phyloP scores from a whole-genome alignment of 352 stramenopile genomes.

The Pythium rishiriense region DNA sequence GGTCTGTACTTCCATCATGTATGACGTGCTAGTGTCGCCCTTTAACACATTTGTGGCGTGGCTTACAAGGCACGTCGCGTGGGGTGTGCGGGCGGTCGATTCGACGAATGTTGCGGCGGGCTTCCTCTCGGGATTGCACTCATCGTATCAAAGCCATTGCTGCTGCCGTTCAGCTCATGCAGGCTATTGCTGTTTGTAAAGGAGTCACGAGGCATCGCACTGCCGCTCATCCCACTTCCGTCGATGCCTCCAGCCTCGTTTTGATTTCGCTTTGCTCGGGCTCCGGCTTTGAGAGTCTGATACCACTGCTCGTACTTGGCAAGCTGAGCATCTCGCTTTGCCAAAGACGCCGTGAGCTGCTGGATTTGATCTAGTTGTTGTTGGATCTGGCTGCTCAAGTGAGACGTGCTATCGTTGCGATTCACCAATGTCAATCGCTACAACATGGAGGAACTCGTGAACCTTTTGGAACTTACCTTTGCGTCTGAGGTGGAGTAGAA shows the following conservation, averaged over 20 bases:
- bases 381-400: constrained; percentile 40
- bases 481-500: not conserved
- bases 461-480: constrained; percentile 9
- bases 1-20: not conserved
- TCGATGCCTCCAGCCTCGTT: constrained; percentile 27
- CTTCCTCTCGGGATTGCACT: constrained; percentile 18
- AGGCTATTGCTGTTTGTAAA: constrained; percentile 77
- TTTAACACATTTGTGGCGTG: too few relatives aligned
- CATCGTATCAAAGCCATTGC: constrained; percentile 5
- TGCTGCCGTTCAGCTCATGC: constrained; percentile 32
- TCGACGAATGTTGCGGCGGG: constrained; percentile 22
- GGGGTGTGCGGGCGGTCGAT: constrained; percentile 54
- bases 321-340: constrained; percentile 63
- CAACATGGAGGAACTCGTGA: not conserved
- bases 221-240: not conserved
- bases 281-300: constrained; percentile 78
- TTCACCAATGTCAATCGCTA: not conserved
- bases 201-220: constrained; percentile 40
- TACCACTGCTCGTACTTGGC: constrained; percentile 89
- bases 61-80: constrained; percentile 57
- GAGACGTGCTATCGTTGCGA: constrained; percentile 9
- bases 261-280: constrained; percentile 78
- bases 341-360: constrained; percentile 51
- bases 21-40: too few relatives aligned
- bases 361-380: constrained; percentile 60